phyloP scores from a whole-genome alignment of 495 filamentous ascomycete species.

The Penicillium malachiteum region DNA sequence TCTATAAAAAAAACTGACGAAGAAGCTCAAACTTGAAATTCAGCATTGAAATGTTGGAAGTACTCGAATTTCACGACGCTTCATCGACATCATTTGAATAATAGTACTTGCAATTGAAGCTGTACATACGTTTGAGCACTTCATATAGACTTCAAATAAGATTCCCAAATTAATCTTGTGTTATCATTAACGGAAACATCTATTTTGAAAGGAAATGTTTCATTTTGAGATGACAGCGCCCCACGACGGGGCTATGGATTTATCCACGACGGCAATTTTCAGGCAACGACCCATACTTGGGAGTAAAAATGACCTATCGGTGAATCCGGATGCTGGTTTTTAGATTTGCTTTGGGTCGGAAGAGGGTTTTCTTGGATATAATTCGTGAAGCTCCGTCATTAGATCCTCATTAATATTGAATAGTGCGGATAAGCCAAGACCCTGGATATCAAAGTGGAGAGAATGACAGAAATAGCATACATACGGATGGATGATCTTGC shows the following conservation, averaged over 20 bases:
- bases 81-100: background rate
- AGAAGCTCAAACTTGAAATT: too few species aligned
- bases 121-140: too few species aligned
- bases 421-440: constrained; percentile 6
- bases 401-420: background rate
- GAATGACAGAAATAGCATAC: background rate
- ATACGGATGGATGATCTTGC: background rate
- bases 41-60: too few species aligned
- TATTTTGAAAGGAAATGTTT: too few species aligned
- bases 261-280: background rate
- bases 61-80: too few species aligned
- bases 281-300: background rate
- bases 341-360: background rate
- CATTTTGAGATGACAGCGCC: background rate
- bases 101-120: background rate
- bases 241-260: constrained; percentile 8
- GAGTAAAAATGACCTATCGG: background rate
- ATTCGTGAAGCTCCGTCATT: background rate
- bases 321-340: background rate
- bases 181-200: background rate
- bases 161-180: background rate
- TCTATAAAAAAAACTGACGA: too few species aligned
- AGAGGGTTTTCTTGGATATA: background rate
- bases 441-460: background rate
- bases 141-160: background rate